Evolutionary conservation across 768 basidiomycete genomes (phyloP), one percentile per base, ranked within the genome.

Genomic region (Suillus fuscotomentosus): DNA sequence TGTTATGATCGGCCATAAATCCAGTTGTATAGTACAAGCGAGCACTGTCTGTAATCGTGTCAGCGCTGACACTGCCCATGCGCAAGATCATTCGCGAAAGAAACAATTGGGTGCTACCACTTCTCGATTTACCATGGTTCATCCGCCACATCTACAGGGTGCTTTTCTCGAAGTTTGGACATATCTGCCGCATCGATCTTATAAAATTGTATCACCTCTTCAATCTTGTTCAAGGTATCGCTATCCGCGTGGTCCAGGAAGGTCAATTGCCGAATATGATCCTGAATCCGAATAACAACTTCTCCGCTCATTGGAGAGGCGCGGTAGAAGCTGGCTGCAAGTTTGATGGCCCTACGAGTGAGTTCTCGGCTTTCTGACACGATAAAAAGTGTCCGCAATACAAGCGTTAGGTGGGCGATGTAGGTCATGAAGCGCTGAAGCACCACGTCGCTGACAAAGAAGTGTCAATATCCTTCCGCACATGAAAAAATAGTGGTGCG

Each of bases 331-430:
- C n/a, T n/a, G 24, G 2, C 24, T 24, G 24, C 24, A 2, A 24
- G 24, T 24, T 24, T 55, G 54, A 55, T 38, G 6, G 3, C 5
- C n/a, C 54, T 34, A 13, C 54, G 54, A 20, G 54, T 10, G 3
- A 54, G 31, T 5, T 34, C 53, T 7, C 22, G n/a, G 36, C 27
- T 27, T 27, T 27, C 27, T 27, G 27, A 27, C 27, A 27, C 27
- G 27, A 27, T 27, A 27, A 27, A 73, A 7, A 73, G 56, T 9
- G 56, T 67, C 34, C 70, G 70, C 62, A 73, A 64, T 17, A 73
- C 62, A 36, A 71, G 63, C 0, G 70, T 73, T 2, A 73, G 36
- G 60, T 73, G 70, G 39, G 70, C 56, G 39, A 73, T 73, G 63
- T 73, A 73, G 17, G 67, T 63, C 57, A 73, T 73, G 13, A 73